A percentile compares a stretch with the other conserved stretches of the same genome.
Evolutionary conservation across 208 protist genomes (phyloP).

Genomic region (Crithidia sp.): DNA sequence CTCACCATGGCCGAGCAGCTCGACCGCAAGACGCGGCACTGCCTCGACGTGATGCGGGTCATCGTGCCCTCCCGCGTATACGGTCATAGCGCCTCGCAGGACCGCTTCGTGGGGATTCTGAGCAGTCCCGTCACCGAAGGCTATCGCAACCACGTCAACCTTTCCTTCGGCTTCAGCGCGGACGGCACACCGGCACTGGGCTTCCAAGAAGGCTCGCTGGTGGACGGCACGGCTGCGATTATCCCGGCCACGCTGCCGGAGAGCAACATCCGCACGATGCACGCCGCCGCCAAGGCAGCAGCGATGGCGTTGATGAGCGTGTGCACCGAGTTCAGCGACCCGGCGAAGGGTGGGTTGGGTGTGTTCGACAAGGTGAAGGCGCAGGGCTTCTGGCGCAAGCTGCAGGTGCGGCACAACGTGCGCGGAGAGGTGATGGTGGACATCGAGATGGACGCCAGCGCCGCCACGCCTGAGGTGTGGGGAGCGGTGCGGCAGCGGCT

Average conservation of each 20-base stretch:
- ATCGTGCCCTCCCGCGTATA: conserved; percentile 43
- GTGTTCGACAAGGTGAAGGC: conserved; percentile 85
- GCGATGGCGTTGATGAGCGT: conserved; percentile 55
- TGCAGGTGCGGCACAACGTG: conserved; percentile 91
- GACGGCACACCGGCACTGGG: conserved; percentile 61
- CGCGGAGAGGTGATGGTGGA: conserved; percentile 86
- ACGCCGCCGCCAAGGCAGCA: conserved; percentile 60
- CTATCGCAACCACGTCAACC: conserved; percentile 94
- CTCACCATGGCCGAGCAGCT: conserved; percentile 79
- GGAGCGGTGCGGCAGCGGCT: conserved; percentile 47
- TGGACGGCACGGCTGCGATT: conserved; percentile 75
- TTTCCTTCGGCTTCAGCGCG: conserved; percentile 82
- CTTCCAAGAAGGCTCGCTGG: conserved; percentile 73
- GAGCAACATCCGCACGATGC: conserved; percentile 64
- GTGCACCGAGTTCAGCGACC: conserved; percentile 38
- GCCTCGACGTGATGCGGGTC: conserved; percentile 55
- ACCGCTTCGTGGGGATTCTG: conserved; percentile 71
- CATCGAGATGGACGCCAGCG: conserved; percentile 64
- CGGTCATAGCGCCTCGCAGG: conserved; percentile 39
- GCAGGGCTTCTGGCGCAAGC: conserved; percentile 89
- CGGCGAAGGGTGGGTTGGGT: conserved; percentile 35
- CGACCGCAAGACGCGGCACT: conserved; percentile 74
- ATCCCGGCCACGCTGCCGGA: conserved; percentile 53
- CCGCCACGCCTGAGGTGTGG: conserved; percentile 36
- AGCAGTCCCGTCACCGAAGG: conserved; percentile 67